A percentile compares a stretch with the other conserved stretches of the same genome.
These are phyloP conservation scores for Raphanus hybrid DNA, from an alignment of 441 rosid species.

Conservation along the genomic window DNA sequence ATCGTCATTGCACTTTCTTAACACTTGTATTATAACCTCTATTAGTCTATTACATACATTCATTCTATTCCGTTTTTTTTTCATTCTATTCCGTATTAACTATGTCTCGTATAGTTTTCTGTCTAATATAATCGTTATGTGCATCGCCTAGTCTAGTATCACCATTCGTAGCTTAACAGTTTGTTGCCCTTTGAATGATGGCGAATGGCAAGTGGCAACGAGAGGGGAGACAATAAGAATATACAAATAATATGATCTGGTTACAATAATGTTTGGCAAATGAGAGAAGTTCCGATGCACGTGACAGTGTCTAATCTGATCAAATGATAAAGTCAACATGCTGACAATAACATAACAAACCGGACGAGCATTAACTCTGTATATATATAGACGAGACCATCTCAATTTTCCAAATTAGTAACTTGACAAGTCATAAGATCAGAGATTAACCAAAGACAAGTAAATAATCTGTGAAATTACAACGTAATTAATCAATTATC, in stretches of 20 bases:
- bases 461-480: background rate
- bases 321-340: slow-evolving; percentile 34
- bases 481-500: background rate
- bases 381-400: background rate
- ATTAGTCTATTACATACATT: background rate
- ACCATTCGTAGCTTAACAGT: background rate
- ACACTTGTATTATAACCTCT: background rate
- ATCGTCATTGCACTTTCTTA: background rate
- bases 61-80: background rate
- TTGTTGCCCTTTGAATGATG: background rate
- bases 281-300: slow-evolving; percentile 29
- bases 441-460: background rate
- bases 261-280: slow-evolving; percentile 28
- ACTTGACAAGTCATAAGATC: background rate
- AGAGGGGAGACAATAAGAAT: slow-evolving; percentile 31
- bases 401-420: background rate
- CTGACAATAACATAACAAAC: slow-evolving; percentile 30
- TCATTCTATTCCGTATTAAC: background rate
- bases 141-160: background rate
- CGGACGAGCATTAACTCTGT: background rate
- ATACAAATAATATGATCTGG: background rate
- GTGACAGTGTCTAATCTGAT: slow-evolving; percentile 29
- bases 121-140: background rate
- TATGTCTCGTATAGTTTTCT: background rate
- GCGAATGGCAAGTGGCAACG: background rate